A percentile compares a stretch with the other conserved stretches of the same genome.
Conservation (phyloP, 2,329 filamentous ascomycete genomes). For the Boeremia lycopersici region DNA sequence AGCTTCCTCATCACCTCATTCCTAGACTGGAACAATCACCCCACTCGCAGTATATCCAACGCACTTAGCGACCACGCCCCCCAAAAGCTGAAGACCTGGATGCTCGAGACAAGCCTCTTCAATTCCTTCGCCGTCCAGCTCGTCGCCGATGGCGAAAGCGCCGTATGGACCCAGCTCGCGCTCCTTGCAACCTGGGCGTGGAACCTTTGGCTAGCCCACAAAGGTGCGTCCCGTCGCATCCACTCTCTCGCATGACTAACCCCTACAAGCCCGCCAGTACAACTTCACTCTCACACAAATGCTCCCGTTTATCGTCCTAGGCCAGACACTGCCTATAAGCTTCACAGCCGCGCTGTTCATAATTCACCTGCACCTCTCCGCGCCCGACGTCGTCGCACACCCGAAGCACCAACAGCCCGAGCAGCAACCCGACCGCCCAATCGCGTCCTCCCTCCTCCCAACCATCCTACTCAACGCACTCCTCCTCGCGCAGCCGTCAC, state of each 20-base stretch:
- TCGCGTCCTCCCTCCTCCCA: slow-evolving; percentile 28
- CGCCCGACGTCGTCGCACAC: slow-evolving; percentile 15
- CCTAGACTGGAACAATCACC: slow-evolving; percentile 23
- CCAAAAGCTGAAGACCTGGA: slow-evolving; percentile 30
- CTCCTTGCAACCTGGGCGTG: slow-evolving; percentile 39
- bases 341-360: slow-evolving; percentile 37
- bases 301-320: slow-evolving; percentile 33
- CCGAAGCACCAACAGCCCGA: background rate
- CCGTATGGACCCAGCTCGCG: slow-evolving; percentile 33
- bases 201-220: slow-evolving; percentile 36
- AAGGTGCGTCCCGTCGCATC: slow-evolving; percentile 26
- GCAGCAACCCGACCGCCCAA: slow-evolving; percentile 8
- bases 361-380: slow-evolving; percentile 32
- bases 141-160: slow-evolving; percentile 30
- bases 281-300: slow-evolving; percentile 18
- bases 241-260: background rate
- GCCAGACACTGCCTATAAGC: slow-evolving; percentile 38
- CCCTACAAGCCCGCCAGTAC: slow-evolving; percentile 12
- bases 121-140: slow-evolving; percentile 37
- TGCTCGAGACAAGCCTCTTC: slow-evolving; percentile 37
- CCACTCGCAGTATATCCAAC: background rate
- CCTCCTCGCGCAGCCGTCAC: slow-evolving; percentile 28
- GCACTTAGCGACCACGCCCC: slow-evolving; percentile 1
- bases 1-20: slow-evolving; percentile 37
- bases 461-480: slow-evolving; percentile 35